Evolutionary conservation across 345 rosid genomes (phyloP), one percentile per base, ranked within the genome.

Genomic region (Ceriops tagal): DNA sequence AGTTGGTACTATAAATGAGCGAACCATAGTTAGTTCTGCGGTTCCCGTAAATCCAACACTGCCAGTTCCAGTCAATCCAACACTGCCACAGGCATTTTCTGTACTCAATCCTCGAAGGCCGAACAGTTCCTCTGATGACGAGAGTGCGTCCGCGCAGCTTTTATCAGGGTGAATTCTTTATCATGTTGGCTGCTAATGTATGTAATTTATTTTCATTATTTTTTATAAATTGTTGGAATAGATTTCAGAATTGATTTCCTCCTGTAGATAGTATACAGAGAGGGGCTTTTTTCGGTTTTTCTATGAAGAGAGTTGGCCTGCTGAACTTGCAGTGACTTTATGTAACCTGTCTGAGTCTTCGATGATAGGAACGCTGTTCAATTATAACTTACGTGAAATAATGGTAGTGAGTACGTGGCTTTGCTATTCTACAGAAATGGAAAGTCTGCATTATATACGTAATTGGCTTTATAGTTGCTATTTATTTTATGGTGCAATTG

Each of bases 1-100:
- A 82, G 98, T 90, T 0, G 96, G 96, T 22, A 82, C 85, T 86
- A 87, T 92, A 77, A 92, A 92, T 57, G 98, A 92, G 75, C 83
- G 92, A 68, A 92, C 96, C 5, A 80, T 78, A 53, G 88, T 92
- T 67, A 95, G 93, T 76, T 88, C 92, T 63, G 98, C 93, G 4
- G 83, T 89, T 52, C 97, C 93, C 0, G 83, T 92, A 75, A 92
- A 92, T 68, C 96, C 80, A 18, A 72, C 66, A 46, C 71, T 77
- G 61, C 93, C 80, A 20, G 83, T 88, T 52, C 93, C 93, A 0
- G 83, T 92, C 71, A 92, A 92, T 68, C 96, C 80, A 16, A 72
- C 66, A 46, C 80, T 72, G 56, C 93, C 80, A 20, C 78, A 55
- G 60, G 71, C 51, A 10, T 30, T 62, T 37, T 10, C 66, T n/a